phyloP scores from a whole-genome alignment of 495 filamentous ascomycete genomes.

The Patellaria atrata region DNA sequence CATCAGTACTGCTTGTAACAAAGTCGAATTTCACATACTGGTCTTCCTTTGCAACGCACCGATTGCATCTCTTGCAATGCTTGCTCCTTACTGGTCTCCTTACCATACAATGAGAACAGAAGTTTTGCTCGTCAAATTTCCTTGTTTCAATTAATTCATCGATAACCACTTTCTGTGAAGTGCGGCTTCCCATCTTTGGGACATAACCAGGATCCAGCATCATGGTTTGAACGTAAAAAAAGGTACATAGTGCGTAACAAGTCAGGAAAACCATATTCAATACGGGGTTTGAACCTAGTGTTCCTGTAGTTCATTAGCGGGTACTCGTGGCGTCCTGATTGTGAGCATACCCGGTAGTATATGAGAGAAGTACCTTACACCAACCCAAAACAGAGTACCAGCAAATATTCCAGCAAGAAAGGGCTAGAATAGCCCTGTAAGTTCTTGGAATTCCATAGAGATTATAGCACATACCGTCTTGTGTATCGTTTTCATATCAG shows the following conservation, averaged over 20 bases:
- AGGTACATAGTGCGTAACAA: constrained; percentile 50
- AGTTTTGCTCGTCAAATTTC: constrained; percentile 89
- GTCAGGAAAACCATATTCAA: constrained; percentile 59
- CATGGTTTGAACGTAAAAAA: constrained; percentile 82
- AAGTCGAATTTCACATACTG: constrained; percentile 48
- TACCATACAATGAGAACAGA: constrained; percentile 88
- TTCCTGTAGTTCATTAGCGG: constrained; percentile 32
- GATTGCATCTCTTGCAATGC: constrained; percentile 79
- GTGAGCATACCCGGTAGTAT: constrained; percentile 51
- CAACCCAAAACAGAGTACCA: constrained; percentile 71
- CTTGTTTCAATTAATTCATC: constrained; percentile 66
- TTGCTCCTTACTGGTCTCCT: constrained; percentile 83
- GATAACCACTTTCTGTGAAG: constrained; percentile 74
- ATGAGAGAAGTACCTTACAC: constrained; percentile 53
- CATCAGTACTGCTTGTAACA: too few relatives aligned
- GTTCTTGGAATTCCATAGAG: constrained; percentile 1
- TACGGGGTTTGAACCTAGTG: constrained; percentile 47
- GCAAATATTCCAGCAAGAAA: constrained; percentile 91
- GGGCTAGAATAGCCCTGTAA: constrained; percentile 36
- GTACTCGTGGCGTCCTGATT: neutral
- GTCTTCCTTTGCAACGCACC: constrained; percentile 92
- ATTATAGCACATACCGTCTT: constrained; percentile 49
- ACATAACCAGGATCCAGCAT: constrained; percentile 81
- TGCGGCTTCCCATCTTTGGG: constrained; percentile 79
- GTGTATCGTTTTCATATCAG: constrained; percentile 75